Evolutionary conservation across 2,329 filamentous ascomycete species (phyloP).

Genomic region (Hirsutella rhossiliensis): DNA sequence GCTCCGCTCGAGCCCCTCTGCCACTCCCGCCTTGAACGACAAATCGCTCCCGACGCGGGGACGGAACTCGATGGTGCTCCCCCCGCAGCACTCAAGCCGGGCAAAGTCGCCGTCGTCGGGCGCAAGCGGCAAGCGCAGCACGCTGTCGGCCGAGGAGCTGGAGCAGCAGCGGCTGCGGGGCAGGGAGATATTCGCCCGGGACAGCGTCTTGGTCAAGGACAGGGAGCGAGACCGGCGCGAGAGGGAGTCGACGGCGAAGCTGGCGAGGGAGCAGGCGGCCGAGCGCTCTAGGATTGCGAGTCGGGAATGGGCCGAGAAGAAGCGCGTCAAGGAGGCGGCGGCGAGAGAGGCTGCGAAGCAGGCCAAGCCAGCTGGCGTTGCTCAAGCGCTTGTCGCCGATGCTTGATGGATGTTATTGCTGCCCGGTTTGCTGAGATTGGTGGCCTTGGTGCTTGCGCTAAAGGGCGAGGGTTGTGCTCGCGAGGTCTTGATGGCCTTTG

Average conservation of each 20-base stretch:
- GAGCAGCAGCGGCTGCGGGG: conserved; percentile 39
- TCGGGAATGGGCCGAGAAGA: conserved; percentile 51
- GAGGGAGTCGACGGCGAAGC: conserved; percentile 39
- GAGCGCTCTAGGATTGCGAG: conserved; percentile 47
- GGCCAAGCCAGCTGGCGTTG: conserved; percentile 2
- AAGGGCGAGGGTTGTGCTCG: too few relatives aligned
- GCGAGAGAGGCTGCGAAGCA: conserved; percentile 4
- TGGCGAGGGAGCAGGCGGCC: conserved; percentile 47
- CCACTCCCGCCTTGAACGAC: conserved; percentile 2
- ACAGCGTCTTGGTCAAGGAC: conserved; percentile 33
- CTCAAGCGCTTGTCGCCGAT: not conserved
- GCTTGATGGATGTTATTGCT: not conserved
- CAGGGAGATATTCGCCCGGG: conserved; percentile 40
- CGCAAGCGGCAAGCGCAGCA: conserved; percentile 32
- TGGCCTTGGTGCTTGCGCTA: too few relatives aligned
- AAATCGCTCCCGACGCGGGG: conserved; percentile 12
- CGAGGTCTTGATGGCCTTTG: too few relatives aligned
- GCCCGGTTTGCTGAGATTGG: too few relatives aligned
- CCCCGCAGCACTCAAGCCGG: conserved; percentile 18
- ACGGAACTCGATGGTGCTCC: conserved; percentile 11
- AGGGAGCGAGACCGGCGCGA: conserved; percentile 41
- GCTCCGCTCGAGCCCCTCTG: not conserved
- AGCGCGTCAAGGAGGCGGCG: conserved; percentile 27
- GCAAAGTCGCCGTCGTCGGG: conserved; percentile 33
- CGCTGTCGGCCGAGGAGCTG: conserved; percentile 36